Percentiles rank a stretch among this genome's conserved stretches.
Conservation (phyloP, 768 basidiomycete genomes). For the Clitopilus passeckerianus region DNA sequence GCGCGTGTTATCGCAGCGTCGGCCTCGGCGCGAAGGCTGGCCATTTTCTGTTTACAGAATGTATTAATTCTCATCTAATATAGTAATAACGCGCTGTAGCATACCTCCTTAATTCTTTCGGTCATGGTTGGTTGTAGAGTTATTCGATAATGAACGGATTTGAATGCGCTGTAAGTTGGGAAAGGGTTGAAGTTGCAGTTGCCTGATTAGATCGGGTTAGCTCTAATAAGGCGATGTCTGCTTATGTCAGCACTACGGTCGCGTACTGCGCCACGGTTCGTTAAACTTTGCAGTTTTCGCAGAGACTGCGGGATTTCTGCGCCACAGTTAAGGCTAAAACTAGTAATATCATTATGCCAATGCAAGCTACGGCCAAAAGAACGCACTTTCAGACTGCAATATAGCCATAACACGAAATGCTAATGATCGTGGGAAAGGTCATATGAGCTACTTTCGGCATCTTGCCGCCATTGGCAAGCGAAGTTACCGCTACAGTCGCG, state of each 20-base stretch:
- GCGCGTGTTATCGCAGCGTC: conserved; percentile 79
- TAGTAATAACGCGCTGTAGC: neutral
- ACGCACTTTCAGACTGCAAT: no score
- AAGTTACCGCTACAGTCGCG: neutral
- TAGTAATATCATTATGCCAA: no score
- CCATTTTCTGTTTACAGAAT: conserved; percentile 63
- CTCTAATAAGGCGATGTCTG: conserved; percentile 3
- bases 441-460: neutral
- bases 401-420: neutral
- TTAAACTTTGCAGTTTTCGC: neutral
- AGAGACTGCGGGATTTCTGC: neutral
- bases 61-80: neutral
- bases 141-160: conserved; percentile 12
- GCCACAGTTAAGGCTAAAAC: neutral
- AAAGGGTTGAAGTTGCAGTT: conserved; percentile 24
- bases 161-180: conserved; percentile 10
- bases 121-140: conserved; percentile 28
- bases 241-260: conserved; percentile 11
- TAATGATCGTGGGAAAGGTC: neutral
- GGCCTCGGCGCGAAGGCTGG: conserved; percentile 74
- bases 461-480: neutral
- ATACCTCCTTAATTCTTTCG: conserved; percentile 50
- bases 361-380: neutral
- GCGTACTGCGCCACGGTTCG: neutral
- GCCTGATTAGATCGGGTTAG: conserved; percentile 24